These are phyloP conservation scores for Hemisphaericaspora xylanilytica DNA, from an alignment of 1,139 yeast genomes.

Conservation along the genomic window DNA sequence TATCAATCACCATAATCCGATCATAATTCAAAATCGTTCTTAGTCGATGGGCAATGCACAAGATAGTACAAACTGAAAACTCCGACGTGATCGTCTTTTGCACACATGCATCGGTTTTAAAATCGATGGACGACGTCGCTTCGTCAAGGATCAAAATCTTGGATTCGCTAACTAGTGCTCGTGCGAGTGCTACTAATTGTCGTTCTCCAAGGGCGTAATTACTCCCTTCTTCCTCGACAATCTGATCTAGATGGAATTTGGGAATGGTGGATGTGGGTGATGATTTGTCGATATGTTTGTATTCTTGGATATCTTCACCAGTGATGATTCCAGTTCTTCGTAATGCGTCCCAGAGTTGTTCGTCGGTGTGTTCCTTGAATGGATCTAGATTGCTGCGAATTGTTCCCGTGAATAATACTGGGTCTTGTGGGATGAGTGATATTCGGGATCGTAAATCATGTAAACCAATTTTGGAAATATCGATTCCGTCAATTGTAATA, in stretches of 20 bases:
- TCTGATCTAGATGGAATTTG: conserved; percentile 65
- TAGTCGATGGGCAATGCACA: conserved; percentile 79
- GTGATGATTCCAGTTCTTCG: conserved; percentile 62
- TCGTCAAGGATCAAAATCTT: conserved; percentile 72
- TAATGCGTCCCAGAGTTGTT: conserved; percentile 50
- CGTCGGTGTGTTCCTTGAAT: conserved; percentile 50
- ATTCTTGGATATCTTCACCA: conserved; percentile 14
- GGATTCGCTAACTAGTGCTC: conserved; percentile 72
- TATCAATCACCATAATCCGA: conserved; percentile 61
- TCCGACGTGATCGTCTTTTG: conserved; percentile 63
- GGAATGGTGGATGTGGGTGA: conserved; percentile 24
- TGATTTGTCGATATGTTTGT: conserved; percentile 5
- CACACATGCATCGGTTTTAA: conserved; percentile 70
- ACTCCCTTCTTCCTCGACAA: conserved; percentile 70
- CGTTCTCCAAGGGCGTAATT: conserved; percentile 79
- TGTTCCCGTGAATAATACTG: conserved; percentile 65
- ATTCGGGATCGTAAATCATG: conserved; percentile 54
- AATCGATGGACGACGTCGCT: conserved; percentile 82
- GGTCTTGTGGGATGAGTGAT: conserved; percentile 74
- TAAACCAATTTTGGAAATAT: conserved; percentile 54
- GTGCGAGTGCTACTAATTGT: conserved; percentile 70
- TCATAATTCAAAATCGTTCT: conserved; percentile 68
- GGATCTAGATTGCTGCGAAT: conserved; percentile 68
- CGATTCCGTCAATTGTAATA: conserved; percentile 56
- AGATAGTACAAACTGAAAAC: conserved; percentile 63